Evolutionary conservation across 148 eudicot genomes (phyloP).

Genomic region (Rhododendron ferrugineum): DNA sequence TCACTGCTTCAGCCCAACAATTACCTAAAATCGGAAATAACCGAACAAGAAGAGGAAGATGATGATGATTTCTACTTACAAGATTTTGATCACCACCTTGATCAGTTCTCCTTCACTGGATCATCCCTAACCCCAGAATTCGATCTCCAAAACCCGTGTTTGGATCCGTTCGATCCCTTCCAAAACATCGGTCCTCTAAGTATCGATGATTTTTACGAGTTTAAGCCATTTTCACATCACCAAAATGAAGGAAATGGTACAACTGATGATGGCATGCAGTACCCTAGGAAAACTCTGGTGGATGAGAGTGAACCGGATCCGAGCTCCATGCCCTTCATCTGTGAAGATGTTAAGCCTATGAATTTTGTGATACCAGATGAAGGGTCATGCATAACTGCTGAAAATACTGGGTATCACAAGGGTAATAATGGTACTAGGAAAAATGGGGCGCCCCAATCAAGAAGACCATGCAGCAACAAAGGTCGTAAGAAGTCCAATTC

Average conservation of each 20-base stretch:
- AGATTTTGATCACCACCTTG: slow-evolving; percentile 39
- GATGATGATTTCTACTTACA: slow-evolving; percentile 31
- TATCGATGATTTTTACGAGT: slow-evolving; percentile 44
- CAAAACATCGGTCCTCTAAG: slow-evolving; percentile 17
- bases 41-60: neutral
- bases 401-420: slow-evolving; percentile 9
- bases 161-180: slow-evolving; percentile 32
- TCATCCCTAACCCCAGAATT: slow-evolving; percentile 35
- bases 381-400: slow-evolving; percentile 45
- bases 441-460: slow-evolving; percentile 9
- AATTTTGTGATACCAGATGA: slow-evolving; percentile 45
- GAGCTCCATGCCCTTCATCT: slow-evolving; percentile 9
- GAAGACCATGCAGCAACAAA: slow-evolving; percentile 15
- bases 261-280: slow-evolving; percentile 11
- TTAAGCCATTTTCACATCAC: slow-evolving; percentile 29
- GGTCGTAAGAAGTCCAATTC: slow-evolving; percentile 48
- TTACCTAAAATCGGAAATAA: slow-evolving; percentile 15
- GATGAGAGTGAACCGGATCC: slow-evolving; percentile 15
- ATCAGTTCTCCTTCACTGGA: slow-evolving; percentile 29
- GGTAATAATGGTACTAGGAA: slow-evolving; percentile 12
- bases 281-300: slow-evolving; percentile 20
- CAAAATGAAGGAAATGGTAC: neutral
- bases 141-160: slow-evolving; percentile 23
- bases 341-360: slow-evolving; percentile 22
- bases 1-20: slow-evolving; percentile 18